Evolutionary conservation across 805 yeast species (phyloP).

Genomic region (Saturnispora dispora): DNA sequence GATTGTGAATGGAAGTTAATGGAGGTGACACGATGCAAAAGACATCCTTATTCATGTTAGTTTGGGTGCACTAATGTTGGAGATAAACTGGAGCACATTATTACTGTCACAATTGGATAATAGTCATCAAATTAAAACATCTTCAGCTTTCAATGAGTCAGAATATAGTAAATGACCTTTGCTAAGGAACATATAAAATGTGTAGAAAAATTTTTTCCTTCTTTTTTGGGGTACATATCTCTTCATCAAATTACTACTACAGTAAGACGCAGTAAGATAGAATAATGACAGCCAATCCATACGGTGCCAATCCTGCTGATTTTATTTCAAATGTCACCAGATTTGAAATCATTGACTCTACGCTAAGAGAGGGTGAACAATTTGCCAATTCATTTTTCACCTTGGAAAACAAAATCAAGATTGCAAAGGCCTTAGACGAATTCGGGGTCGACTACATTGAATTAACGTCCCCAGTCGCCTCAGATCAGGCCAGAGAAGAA

Average conservation of each 20-base stretch:
- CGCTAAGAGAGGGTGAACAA: conserved; percentile 57
- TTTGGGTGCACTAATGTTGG: no score
- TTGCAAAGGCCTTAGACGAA: conserved; percentile 52
- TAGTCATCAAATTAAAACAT: not conserved
- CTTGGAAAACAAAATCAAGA: conserved; percentile 46
- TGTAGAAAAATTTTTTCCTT: not conserved
- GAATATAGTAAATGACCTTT: not conserved
- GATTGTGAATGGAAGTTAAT: no score
- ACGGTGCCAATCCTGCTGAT: conserved; percentile 53
- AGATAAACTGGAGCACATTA: not conserved
- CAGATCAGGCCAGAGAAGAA: conserved; percentile 48
- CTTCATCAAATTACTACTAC: not conserved
- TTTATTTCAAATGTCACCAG: conserved; percentile 44
- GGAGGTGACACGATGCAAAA: no score
- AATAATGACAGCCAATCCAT: conserved; percentile 33
- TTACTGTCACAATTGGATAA: no score
- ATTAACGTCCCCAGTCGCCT: conserved; percentile 51
- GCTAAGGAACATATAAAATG: not conserved
- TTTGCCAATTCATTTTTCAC: conserved; percentile 55
- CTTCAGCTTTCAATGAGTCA: not conserved
- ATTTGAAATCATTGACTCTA: conserved; percentile 47
- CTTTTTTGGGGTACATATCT: not conserved
- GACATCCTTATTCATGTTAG: not conserved
- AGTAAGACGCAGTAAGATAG: not conserved
- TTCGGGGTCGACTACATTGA: conserved; percentile 56